These are phyloP conservation scores for Corymbia maculata DNA, from an alignment of 345 rosid genomes.

Conservation along the genomic window DNA sequence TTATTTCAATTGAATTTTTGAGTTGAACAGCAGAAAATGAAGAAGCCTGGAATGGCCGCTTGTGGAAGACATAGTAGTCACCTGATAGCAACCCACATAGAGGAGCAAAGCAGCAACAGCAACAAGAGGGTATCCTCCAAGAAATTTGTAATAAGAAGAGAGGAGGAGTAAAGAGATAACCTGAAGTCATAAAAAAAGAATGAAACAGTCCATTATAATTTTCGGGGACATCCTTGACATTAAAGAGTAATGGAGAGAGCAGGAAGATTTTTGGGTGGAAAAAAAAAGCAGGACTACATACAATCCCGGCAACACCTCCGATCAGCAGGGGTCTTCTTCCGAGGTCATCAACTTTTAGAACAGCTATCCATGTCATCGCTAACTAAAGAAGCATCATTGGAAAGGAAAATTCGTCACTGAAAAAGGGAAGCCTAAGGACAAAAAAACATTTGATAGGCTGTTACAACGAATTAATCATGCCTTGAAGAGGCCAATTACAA, in stretches of 20 bases:
- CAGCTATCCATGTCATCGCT: constrained; percentile 84
- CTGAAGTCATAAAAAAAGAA: constrained; percentile 20
- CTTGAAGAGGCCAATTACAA: constrained; percentile 85
- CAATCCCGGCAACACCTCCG: constrained; percentile 91
- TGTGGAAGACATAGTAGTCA: constrained; percentile 9
- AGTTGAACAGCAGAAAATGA: not conserved
- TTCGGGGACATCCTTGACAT: not conserved
- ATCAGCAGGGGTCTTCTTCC: constrained; percentile 92
- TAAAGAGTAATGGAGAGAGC: not conserved
- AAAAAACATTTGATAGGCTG: not conserved
- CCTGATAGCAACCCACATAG: constrained; percentile 97
- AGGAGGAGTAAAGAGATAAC: constrained; percentile 70
- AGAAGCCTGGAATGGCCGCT: not conserved
- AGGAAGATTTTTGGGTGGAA: not conserved
- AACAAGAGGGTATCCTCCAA: constrained; percentile 50
- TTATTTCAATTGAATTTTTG: not conserved
- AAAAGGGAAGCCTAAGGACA: not conserved
- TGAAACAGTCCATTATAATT: not conserved
- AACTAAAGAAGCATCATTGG: constrained; percentile 28
- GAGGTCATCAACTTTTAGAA: constrained; percentile 77
- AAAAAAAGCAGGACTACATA: constrained; percentile 10
- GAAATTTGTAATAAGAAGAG: constrained; percentile 76
- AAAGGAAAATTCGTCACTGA: not conserved
- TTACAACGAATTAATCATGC: constrained; percentile 11
- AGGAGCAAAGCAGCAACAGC: constrained; percentile 87